Conservation (phyloP, 768 basidiomycete species). For the Boletus rubropictus region DNA sequence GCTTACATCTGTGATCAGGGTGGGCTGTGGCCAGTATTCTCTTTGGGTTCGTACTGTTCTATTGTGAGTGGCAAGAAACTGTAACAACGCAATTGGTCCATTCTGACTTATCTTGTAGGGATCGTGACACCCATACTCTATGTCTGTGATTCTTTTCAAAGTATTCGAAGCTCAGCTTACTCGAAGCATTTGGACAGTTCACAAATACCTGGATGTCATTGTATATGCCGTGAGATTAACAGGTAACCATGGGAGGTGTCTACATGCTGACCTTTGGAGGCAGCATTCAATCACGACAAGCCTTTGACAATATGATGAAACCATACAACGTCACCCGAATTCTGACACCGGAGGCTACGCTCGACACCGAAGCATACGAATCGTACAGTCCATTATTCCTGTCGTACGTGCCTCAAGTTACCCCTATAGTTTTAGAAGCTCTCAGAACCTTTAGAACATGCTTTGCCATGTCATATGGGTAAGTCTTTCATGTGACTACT, state of each 20-base stretch:
- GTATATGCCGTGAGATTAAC: constrained; percentile 48
- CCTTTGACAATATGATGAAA: constrained; percentile 55
- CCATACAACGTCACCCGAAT: constrained; percentile 57
- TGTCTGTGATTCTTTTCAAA: constrained; percentile 47
- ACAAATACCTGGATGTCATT: constrained; percentile 57
- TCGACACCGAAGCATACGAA: constrained; percentile 49
- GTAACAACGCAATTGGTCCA: not conserved
- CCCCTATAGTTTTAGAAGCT: not conserved
- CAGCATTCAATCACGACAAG: constrained; percentile 54
- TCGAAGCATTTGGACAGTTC: constrained; percentile 32
- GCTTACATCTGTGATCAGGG: constrained; percentile 32
- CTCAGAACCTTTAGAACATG: constrained; percentile 14
- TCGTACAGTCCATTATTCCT: constrained; percentile 58
- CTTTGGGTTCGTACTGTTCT: constrained; percentile 64
- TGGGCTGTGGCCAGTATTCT: constrained; percentile 76
- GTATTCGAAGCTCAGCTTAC: constrained; percentile 14
- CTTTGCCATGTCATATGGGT: constrained; percentile 31
- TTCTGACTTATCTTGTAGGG: constrained; percentile 17
- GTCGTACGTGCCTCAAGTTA: constrained; percentile 29
- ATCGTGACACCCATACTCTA: constrained; percentile 33
- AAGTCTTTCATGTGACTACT: not conserved
- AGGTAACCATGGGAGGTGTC: not conserved
- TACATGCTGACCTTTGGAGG: not conserved
- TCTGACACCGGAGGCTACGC: constrained; percentile 45
- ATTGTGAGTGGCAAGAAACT: constrained; percentile 37